Evolutionary conservation across 257 asterid genomes (phyloP), one percentile per base, ranked within the genome.

Genomic region (Jacaranda mimosifolia): DNA sequence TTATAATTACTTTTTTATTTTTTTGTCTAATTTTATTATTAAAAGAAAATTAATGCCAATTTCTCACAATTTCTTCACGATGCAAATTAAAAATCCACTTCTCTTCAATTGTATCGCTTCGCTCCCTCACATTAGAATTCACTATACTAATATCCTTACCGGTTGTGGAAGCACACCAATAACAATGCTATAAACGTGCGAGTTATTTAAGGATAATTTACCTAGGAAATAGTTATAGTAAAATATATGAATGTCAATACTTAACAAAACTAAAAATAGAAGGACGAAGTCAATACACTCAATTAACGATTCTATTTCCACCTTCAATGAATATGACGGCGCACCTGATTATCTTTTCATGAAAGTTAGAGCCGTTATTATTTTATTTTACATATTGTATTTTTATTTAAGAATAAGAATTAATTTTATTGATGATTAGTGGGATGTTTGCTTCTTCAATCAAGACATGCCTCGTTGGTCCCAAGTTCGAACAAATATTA

Each of bases 261-360:
- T 3, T 6, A 62, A 7, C 13, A 13, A 35, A 62, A 14, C 5
- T 55, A 19, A 71, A 40, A 3, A 71, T 45, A 43, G 9, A 66
- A 19, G 11, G 12, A 42, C 3, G 6, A 46, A 6, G 42, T 19
- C 40, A 59, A 59, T 10, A 4, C 6, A 14, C 56, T 19, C 0
- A 73, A 59, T 72, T 19, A 12, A 43, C 21, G 12, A 43, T 40
- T 18, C 26, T 21, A 5, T 71, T 42, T 13, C 77, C 19, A 26
- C 15, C 43, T 42, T 59, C 64, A 63, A 42, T 46, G 68, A 72
- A 40, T 57, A 42, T 42, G 60, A 59, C 77, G 26, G 45, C 36
- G 56, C 15, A 59, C 42, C 77, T 14, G 46, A 13, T 21, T 21
- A 8, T 62, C 51, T 42, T 72, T 39, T 9, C 52, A 10, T 70